phyloP scores from a whole-genome alignment of 768 basidiomycete species.

The Boletus eberwhitei region DNA sequence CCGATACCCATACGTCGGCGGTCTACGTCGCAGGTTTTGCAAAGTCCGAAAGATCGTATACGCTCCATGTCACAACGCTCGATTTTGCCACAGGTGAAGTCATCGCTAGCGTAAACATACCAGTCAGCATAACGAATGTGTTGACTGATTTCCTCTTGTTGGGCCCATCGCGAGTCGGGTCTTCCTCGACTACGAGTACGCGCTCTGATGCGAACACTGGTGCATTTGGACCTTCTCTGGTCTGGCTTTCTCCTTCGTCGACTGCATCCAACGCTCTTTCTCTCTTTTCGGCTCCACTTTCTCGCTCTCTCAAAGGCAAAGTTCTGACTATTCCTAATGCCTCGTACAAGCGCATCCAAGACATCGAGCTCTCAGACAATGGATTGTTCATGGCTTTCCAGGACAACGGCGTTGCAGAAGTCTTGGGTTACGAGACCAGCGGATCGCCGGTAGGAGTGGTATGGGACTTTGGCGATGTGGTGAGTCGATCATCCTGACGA shows the following conservation, averaged over 20 bases:
- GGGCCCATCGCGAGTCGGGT: constrained; percentile 15
- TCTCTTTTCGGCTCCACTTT: constrained; percentile 40
- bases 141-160: constrained; percentile 38
- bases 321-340: constrained; percentile 40
- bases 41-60: constrained; percentile 47
- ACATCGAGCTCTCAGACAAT: constrained; percentile 53
- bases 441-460: constrained; percentile 41
- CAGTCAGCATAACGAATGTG: constrained; percentile 43
- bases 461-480: constrained; percentile 57
- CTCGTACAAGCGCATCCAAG: constrained; percentile 51
- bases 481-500: constrained; percentile 24
- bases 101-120: constrained; percentile 47
- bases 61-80: constrained; percentile 65
- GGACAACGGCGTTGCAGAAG: constrained; percentile 51
- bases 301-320: constrained; percentile 49
- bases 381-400: constrained; percentile 63
- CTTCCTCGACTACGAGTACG: neutral
- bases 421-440: constrained; percentile 44
- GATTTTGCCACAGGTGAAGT: constrained; percentile 51
- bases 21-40: constrained; percentile 54
- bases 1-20: constrained; percentile 46
- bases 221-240: constrained; percentile 19
- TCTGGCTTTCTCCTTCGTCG: constrained; percentile 35
- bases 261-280: constrained; percentile 7
- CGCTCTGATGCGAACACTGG: neutral